A percentile compares a stretch with the other conserved stretches of the same genome.
Conservation (phyloP, 352 stramenopile species). For the Globisporangium spinosum region DNA sequence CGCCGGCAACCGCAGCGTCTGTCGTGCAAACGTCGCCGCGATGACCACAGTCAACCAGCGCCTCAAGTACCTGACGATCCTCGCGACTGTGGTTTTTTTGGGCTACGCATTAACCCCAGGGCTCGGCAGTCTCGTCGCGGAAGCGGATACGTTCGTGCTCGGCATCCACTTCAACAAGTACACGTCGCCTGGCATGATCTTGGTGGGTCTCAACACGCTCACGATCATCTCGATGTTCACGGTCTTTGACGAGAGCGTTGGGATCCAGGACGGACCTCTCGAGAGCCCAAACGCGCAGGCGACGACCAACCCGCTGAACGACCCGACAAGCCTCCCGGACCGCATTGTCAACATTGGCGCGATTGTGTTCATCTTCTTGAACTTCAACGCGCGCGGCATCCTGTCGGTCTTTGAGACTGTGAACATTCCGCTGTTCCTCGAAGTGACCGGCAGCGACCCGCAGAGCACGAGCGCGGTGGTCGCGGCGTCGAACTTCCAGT, state of each 20-base stretch:
- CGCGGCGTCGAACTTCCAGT: conserved; percentile 79
- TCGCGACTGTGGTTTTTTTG: conserved; percentile 72
- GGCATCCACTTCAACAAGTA: conserved; percentile 77
- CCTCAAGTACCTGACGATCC: conserved; percentile 68
- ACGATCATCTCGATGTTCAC: conserved; percentile 68
- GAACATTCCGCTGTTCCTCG: conserved; percentile 77
- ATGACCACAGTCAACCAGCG: conserved; percentile 72
- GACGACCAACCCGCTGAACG: conserved; percentile 43
- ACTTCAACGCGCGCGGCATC: conserved; percentile 73
- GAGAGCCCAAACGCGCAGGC: conserved; percentile 39
- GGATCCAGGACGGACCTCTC: conserved; percentile 52
- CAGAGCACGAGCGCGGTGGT: conserved; percentile 48
- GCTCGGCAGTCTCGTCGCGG: conserved; percentile 59
- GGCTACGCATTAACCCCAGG: conserved; percentile 72
- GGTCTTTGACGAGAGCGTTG: conserved; percentile 47
- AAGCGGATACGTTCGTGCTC: conserved; percentile 51
- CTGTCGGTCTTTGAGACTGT: conserved; percentile 83
- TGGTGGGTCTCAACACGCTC: conserved; percentile 54
- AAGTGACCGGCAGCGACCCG: conserved; percentile 60
- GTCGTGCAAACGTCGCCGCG: conserved; percentile 63
- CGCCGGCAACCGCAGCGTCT: conserved; percentile 75
- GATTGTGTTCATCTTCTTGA: conserved; percentile 77
- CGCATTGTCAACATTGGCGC: conserved; percentile 71
- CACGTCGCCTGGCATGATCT: conserved; percentile 59
- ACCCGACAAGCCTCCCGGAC: conserved; percentile 53